Conservation (phyloP, 2,329 filamentous ascomycete genomes). For the Ophiostoma sp. region DNA sequence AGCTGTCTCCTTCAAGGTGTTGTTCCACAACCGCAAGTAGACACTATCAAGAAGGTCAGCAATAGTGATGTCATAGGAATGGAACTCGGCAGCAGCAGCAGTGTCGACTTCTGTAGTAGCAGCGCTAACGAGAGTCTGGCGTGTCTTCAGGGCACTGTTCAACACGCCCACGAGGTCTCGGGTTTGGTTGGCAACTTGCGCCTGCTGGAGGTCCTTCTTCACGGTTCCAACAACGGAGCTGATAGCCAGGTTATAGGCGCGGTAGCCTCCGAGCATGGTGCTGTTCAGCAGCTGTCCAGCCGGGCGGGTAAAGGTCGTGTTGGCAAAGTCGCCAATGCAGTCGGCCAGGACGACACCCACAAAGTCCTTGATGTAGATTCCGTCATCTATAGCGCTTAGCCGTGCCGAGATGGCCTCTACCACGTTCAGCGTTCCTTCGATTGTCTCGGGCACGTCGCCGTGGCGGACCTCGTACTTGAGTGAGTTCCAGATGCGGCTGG, state of each 20-base stretch:
- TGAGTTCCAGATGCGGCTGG: conserved; percentile 51
- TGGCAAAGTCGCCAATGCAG: conserved; percentile 49
- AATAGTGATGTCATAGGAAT: conserved; percentile 38
- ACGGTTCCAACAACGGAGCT: conserved; percentile 44
- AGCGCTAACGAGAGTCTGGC: conserved; percentile 36
- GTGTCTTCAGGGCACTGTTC: conserved; percentile 46
- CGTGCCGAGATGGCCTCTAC: conserved; percentile 45
- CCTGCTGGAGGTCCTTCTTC: conserved; percentile 46
- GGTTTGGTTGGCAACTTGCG: conserved; percentile 46
- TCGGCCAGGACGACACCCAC: conserved; percentile 43
- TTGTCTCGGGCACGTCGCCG: conserved; percentile 53
- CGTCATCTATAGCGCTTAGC: conserved; percentile 29
- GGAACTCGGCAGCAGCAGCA: conserved; percentile 34
- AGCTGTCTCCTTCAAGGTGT: conserved; percentile 25
- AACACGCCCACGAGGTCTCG: conserved; percentile 49
- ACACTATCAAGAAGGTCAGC: conserved; percentile 41
- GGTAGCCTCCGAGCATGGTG: conserved; percentile 44
- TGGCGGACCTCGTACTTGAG: conserved; percentile 59
- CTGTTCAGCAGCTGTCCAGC: conserved; percentile 50
- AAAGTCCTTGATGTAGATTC: conserved; percentile 20
- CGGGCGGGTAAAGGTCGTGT: conserved; percentile 46
- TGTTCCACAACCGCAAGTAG: conserved; percentile 37
- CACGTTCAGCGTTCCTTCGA: conserved; percentile 51
- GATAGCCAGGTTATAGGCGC: conserved; percentile 45
- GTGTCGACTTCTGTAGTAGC: conserved; percentile 27